Conservation (phyloP, 139 green algal genomes). For the Chlorella sorokiniana region DNA sequence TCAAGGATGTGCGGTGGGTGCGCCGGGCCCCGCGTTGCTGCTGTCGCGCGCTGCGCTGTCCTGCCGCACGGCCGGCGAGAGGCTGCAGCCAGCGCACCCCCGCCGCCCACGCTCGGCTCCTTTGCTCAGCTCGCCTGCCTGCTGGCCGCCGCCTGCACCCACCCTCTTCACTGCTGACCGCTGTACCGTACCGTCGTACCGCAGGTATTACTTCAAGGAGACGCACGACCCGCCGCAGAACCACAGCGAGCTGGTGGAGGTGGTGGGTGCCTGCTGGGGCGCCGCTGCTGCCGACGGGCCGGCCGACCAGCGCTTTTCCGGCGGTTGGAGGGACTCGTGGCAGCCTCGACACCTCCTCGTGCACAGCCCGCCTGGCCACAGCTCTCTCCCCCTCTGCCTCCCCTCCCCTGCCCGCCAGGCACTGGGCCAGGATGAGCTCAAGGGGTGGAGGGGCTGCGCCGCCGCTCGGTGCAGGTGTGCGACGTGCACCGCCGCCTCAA, state of each 20-base stretch:
- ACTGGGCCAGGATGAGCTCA: constrained; percentile 22
- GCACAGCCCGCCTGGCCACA: background rate
- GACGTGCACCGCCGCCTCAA: constrained; percentile 47
- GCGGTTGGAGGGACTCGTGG: no score
- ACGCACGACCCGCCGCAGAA: background rate
- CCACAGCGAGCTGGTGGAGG: constrained; percentile 32
- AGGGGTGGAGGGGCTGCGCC: constrained; percentile 9
- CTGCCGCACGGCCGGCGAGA: no score
- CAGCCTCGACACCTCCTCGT: background rate
- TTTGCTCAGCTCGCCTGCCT: no score
- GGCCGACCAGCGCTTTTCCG: no score
- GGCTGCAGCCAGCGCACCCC: no score
- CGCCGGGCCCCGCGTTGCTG: no score
- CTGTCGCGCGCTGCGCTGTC: no score
- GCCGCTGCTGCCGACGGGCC: no score
- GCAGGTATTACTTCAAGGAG: constrained; percentile 35
- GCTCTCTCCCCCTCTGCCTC: background rate
- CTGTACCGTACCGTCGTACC: background rate
- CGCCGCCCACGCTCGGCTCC: no score
- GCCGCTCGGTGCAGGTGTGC: constrained; percentile 37
- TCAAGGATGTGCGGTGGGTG: background rate
- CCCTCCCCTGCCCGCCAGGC: background rate
- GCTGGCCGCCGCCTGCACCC: no score
- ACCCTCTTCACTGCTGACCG: background rate
- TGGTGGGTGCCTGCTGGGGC: constrained; percentile 21